Percentiles rank a stretch among this genome's conserved stretches.
Conservation (phyloP, 345 rosid genomes). For the Melastoma malabathricum region DNA sequence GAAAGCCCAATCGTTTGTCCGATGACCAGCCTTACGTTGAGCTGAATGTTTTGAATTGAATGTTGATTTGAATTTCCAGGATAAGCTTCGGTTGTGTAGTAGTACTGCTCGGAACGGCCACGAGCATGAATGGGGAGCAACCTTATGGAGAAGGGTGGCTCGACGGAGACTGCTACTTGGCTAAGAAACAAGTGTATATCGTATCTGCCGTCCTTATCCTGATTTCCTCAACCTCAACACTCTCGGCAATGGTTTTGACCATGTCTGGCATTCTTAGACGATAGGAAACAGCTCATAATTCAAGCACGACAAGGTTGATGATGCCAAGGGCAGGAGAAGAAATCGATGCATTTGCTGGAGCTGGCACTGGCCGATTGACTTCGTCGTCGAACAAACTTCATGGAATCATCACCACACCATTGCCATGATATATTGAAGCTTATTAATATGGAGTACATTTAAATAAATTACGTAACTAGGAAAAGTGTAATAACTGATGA, state of each 20-base stretch:
- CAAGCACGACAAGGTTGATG: constrained; percentile 3
- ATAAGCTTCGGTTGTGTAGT: constrained; percentile 39
- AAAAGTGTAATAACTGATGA: too few relatives aligned
- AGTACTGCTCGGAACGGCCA: constrained; percentile 33
- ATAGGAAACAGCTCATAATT: neutral
- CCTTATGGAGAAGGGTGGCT: constrained; percentile 64
- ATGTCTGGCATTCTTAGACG: neutral
- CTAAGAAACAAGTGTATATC: constrained; percentile 42
- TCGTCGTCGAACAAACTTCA: too few relatives aligned
- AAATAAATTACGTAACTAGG: too few relatives aligned
- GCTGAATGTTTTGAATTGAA: neutral
- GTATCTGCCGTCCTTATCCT: constrained; percentile 35
- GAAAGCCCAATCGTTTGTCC: neutral
- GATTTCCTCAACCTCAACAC: constrained; percentile 19
- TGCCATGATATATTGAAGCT: too few relatives aligned
- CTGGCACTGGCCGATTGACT: too few relatives aligned
- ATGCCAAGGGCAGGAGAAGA: neutral
- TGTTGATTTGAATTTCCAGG: constrained; percentile 24
- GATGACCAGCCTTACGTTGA: neutral
- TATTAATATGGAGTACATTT: too few relatives aligned
- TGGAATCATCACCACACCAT: too few relatives aligned
- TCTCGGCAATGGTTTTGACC: constrained; percentile 22
- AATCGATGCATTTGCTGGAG: too few relatives aligned
- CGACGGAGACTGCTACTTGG: constrained; percentile 52
- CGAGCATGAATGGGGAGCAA: constrained; percentile 66